These are phyloP conservation scores for Cystobasidium ongulense DNA, from an alignment of 768 basidiomycete species.

Conservation along the genomic window DNA sequence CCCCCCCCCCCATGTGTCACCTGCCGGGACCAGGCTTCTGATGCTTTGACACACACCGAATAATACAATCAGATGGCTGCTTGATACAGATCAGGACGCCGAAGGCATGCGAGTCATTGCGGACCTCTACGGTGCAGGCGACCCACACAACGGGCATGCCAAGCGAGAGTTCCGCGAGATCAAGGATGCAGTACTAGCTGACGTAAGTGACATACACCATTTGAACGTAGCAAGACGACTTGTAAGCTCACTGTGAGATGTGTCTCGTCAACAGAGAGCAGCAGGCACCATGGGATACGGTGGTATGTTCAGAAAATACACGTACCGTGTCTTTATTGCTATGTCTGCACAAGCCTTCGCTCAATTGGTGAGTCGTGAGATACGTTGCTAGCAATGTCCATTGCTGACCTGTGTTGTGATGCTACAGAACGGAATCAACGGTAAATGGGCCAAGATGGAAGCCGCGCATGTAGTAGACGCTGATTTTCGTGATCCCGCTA, in stretches of 20 bases:
- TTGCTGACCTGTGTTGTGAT: background rate
- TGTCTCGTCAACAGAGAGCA: slow-evolving; percentile 54
- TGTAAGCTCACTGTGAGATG: slow-evolving; percentile 2
- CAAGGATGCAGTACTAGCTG: slow-evolving; percentile 52
- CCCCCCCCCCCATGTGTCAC: no score
- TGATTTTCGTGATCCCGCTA: slow-evolving; percentile 44
- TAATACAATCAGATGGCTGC: slow-evolving; percentile 80
- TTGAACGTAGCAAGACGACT: background rate
- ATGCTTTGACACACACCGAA: background rate
- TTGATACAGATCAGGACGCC: slow-evolving; percentile 72
- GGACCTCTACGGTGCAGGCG: slow-evolving; percentile 70
- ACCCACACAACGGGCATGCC: slow-evolving; percentile 60
- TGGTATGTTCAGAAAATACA: slow-evolving; percentile 79
- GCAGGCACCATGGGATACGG: slow-evolving; percentile 66
- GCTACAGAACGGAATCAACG: slow-evolving; percentile 89
- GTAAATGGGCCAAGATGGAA: slow-evolving; percentile 47
- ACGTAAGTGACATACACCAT: slow-evolving; percentile 41
- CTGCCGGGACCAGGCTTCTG: no score
- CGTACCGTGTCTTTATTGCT: slow-evolving; percentile 76
- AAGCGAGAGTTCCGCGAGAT: slow-evolving; percentile 82
- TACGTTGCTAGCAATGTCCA: background rate
- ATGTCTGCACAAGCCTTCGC: slow-evolving; percentile 96
- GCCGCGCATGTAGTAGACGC: background rate
- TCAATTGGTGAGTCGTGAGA: slow-evolving; percentile 60
- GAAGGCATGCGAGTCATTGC: slow-evolving; percentile 79